Evolutionary conservation across 2,329 filamentous ascomycete species (phyloP).

Genomic region (Cladobotryum protrusum): DNA sequence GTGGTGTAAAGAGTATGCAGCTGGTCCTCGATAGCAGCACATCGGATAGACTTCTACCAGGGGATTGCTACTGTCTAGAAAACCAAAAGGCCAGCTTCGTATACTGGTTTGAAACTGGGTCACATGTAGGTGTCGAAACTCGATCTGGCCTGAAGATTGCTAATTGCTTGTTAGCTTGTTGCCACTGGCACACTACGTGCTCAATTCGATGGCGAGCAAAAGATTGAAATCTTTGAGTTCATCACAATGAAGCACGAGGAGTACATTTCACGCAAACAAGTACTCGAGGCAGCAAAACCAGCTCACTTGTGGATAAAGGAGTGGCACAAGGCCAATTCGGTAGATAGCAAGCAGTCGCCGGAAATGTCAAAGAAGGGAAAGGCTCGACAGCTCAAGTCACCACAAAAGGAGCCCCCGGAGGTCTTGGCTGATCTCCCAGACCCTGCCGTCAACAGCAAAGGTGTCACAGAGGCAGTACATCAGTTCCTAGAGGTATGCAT

Average conservation of each 20-base stretch:
- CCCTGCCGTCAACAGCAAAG: slow-evolving; percentile 52
- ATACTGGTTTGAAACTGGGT: slow-evolving; percentile 81
- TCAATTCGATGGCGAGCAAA: slow-evolving; percentile 71
- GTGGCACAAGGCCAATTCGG: slow-evolving; percentile 53
- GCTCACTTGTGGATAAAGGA: slow-evolving; percentile 61
- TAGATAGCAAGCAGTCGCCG: slow-evolving; percentile 53
- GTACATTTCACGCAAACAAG: slow-evolving; percentile 66
- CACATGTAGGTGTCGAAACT: slow-evolving; percentile 57
- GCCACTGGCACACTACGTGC: slow-evolving; percentile 71
- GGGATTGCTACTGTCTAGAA: slow-evolving; percentile 66
- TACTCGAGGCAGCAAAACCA: slow-evolving; percentile 56
- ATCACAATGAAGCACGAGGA: slow-evolving; percentile 71
- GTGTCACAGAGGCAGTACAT: slow-evolving; percentile 55
- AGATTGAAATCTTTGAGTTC: slow-evolving; percentile 82
- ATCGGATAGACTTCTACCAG: slow-evolving; percentile 49
- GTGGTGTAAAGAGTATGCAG: slow-evolving; percentile 79
- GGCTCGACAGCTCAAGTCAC: slow-evolving; percentile 52
- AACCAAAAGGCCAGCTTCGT: slow-evolving; percentile 73
- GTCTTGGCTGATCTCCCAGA: slow-evolving; percentile 51
- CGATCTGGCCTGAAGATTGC: slow-evolving; percentile 1
- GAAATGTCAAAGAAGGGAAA: slow-evolving; percentile 65
- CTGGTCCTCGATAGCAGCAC: slow-evolving; percentile 69
- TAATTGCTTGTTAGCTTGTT: slow-evolving; percentile 54
- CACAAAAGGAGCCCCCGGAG: slow-evolving; percentile 52
- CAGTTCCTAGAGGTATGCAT: slow-evolving; percentile 56